Base-by-base conservation (phyloP, 371 early-diverging fungal genomes). In the Rhizopus arrhizus region DNA sequence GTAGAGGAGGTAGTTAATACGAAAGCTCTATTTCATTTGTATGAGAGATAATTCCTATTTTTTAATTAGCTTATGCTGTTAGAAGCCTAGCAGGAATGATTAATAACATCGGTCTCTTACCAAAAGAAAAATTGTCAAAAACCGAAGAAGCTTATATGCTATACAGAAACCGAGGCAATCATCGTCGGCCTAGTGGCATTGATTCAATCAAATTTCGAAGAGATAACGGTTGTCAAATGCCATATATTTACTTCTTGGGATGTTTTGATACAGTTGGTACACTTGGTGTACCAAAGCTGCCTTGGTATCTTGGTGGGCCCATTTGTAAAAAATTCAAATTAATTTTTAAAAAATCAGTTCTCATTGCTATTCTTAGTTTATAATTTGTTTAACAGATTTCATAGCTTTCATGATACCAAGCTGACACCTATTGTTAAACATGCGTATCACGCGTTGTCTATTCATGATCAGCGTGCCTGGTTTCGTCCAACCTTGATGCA, bases 221-320 rank as follows among this genome's bases (percentile, higher is more conserved):
- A 12, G 38, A 57, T 11, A 58, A 73, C 43, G 1, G 16, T 4
- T 73, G 71, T 31, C 43, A 32, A 32, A 53, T 68, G n/a, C 71
- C 77, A 11, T 35, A 34, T 3, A 73, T 76, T n/a, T 55, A 66
- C 13, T 76, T 76, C 31, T 35, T 76, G 33, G 77, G 73, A 0
- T 76, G 77, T 40, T 73, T 70, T 57, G 77, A 76, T 64, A 76
- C 77, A 0, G 77, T 76, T 2, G 77, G 77, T 3, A 52, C 58
- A 15, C 63, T 76, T 0, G 77, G 77, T 41, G 69, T 76, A 2
- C 77, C 77, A 6, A 61, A 55, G 16, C 35, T 76, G 11, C 77
- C 77, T 3, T 76, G 70, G 69, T 76, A 66, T 36, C 53, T 73
- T 11, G 77, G 77, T 45, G 77, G 77, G 13, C 64, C 73, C 9